Evolutionary conservation across 2,329 filamentous ascomycete species (phyloP).

Genomic region (Penicillium hordei): DNA sequence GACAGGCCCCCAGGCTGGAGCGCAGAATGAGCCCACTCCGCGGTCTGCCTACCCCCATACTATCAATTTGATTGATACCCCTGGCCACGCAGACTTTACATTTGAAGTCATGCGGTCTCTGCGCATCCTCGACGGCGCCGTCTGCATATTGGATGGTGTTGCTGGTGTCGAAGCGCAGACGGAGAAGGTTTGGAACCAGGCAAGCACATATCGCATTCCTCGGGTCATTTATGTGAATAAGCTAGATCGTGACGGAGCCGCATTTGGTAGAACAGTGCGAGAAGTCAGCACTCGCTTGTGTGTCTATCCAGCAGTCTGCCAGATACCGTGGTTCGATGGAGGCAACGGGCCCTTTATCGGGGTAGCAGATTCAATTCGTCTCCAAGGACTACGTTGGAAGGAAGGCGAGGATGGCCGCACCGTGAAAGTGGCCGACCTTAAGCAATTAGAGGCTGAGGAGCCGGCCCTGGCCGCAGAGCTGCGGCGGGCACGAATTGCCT

Average conservation of each 20-base stretch:
- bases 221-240: constrained; percentile 82
- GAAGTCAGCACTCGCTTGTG: constrained; percentile 78
- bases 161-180: constrained; percentile 96
- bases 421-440: constrained; percentile 57
- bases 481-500: constrained; percentile 69
- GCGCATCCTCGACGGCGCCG: constrained; percentile 80
- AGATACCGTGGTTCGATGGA: constrained; percentile 88
- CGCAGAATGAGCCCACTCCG: constrained; percentile 44
- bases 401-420: constrained; percentile 64
- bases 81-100: constrained; percentile 94
- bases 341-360: constrained; percentile 74
- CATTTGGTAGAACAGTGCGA: constrained; percentile 79
- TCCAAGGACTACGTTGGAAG: constrained; percentile 73
- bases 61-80: constrained; percentile 92
- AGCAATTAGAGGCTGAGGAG: constrained; percentile 54
- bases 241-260: constrained; percentile 76
- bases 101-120: constrained; percentile 93
- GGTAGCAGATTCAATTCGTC: constrained; percentile 77
- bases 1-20: constrained; percentile 29
- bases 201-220: constrained; percentile 80
- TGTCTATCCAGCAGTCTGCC: constrained; percentile 86
- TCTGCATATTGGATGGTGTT: constrained; percentile 91
- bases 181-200: constrained; percentile 92
- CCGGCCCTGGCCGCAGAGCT: constrained; percentile 63
- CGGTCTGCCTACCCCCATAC: constrained; percentile 61